Conservation (phyloP, 106 monocot species). For the Acorus gramineus region DNA sequence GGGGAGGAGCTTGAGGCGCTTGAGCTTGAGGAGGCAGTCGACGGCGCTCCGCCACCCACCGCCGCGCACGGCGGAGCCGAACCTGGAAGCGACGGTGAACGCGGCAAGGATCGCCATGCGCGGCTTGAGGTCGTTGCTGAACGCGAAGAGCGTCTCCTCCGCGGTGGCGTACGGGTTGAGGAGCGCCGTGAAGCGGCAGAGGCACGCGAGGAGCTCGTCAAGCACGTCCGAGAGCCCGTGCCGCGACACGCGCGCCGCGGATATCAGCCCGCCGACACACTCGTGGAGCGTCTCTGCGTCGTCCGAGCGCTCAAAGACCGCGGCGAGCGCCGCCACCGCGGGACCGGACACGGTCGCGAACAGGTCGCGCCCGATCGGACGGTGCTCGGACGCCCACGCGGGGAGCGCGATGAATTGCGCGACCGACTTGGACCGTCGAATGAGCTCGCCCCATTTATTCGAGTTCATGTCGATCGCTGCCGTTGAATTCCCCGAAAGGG, state of each 20-base stretch:
- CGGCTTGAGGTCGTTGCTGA: conserved; percentile 73
- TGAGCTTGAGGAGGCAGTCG: conserved; percentile 85
- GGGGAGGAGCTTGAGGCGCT: conserved; percentile 63
- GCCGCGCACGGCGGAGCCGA: conserved; percentile 57
- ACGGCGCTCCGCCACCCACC: conserved; percentile 67
- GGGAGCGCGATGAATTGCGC: conserved; percentile 39
- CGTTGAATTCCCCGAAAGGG: conserved; percentile 23
- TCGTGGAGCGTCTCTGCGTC: conserved; percentile 65
- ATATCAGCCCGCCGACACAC: conserved; percentile 62
- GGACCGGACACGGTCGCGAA: conserved; percentile 72
- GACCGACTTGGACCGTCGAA: conserved; percentile 27
- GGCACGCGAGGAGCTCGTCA: conserved; percentile 77
- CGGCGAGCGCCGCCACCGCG: conserved; percentile 50
- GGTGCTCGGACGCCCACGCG: conserved; percentile 52
- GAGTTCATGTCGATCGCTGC: conserved; percentile 20
- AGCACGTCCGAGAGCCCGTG: conserved; percentile 74
- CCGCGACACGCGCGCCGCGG: conserved; percentile 51
- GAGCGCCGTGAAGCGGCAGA: conserved; percentile 80
- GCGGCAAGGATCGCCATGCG: conserved; percentile 78
- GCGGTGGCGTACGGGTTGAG: conserved; percentile 74
- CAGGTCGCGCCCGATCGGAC: conserved; percentile 44
- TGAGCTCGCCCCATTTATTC: conserved; percentile 49
- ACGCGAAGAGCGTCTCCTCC: conserved; percentile 70
- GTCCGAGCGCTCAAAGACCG: conserved; percentile 78
- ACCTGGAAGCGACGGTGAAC: conserved; percentile 88